Evolutionary conservation across 768 basidiomycete species (phyloP), one percentile per base, ranked within the genome.

Genomic region (Lyophyllum semitale): DNA sequence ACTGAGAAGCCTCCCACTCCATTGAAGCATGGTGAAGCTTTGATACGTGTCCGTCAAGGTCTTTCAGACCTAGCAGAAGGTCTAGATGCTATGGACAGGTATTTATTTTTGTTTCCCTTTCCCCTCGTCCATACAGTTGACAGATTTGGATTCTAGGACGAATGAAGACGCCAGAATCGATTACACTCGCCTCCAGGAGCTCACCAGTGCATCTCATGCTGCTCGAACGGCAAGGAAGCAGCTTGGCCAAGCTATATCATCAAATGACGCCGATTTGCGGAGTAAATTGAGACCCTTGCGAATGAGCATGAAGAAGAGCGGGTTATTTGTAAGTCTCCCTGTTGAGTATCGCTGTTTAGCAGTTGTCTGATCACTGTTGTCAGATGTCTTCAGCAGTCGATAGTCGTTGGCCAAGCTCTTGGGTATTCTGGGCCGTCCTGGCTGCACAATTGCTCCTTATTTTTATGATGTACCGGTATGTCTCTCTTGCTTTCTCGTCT

Each of bases 11-110:
- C 63, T 26, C 53, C 55, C 25, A 44, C 58, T 11, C 63, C 64
- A 4, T 33, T 77, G 55, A 68, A 70, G 20, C 84, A 76, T 48
- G 71, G 71, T 20, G 82, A 88, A 56, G 79, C 84, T 37, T 64
- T 92, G 41, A 68, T 71, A 32, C 83, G 76, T 48, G 80, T 92
- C 63, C 79, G 81, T 53, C 74, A 76, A 62, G 82, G 84, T 6
- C 75, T 91, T 9, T 74, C 74, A 45, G 81, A 84, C 49, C 72
- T 91, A 61, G 77, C 72, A 29, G 73, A 80, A 30, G 83, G 77
- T 46, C 66, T 90, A 58, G 77, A 77, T 37, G 85, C 83, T 26
- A 71, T 80, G 38, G 85, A 89, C 64, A 74, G 75, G 89, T 88
- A 62, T 51, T 43, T n/a, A 30, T 35, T 3, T 33, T 17, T 37